These are phyloP conservation scores for Cinnamomum chago DNA, from an alignment of 164 flowering plant species.

Conservation along the genomic window DNA sequence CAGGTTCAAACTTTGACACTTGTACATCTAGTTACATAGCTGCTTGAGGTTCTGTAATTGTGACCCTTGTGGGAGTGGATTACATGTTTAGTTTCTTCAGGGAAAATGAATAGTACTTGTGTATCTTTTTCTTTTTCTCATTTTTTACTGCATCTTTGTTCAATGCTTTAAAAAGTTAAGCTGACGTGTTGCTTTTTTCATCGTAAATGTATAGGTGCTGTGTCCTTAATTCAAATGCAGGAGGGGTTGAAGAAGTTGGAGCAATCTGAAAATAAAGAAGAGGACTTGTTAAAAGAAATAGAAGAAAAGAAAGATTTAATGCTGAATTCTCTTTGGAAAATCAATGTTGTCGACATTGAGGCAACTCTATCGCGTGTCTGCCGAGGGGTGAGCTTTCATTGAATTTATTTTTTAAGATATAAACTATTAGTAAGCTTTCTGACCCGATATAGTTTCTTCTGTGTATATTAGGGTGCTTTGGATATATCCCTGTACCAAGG, in stretches of 20 bases:
- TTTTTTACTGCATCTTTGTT: not conserved
- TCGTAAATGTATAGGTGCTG: conserved; percentile 52
- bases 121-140: not conserved
- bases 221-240: conserved; percentile 63
- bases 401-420: not conserved
- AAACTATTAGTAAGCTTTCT: not conserved
- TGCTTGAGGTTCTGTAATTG: not conserved
- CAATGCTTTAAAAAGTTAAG: not conserved
- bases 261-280: conserved; percentile 55
- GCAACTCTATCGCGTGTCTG: conserved; percentile 73
- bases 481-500: no score
- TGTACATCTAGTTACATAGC: not conserved
- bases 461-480: no score
- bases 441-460: not conserved
- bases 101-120: not conserved
- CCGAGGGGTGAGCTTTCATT: conserved; percentile 45
- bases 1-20: not conserved
- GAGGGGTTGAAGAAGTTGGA: conserved; percentile 59
- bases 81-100: not conserved
- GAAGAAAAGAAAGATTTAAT: conserved; percentile 72
- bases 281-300: conserved; percentile 45
- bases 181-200: not conserved
- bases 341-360: conserved; percentile 90
- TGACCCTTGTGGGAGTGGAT: not conserved
- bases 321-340: conserved; percentile 84